Conservation (phyloP, 2,329 filamentous ascomycete genomes). For the Zymoseptoria pseudotritici region DNA sequence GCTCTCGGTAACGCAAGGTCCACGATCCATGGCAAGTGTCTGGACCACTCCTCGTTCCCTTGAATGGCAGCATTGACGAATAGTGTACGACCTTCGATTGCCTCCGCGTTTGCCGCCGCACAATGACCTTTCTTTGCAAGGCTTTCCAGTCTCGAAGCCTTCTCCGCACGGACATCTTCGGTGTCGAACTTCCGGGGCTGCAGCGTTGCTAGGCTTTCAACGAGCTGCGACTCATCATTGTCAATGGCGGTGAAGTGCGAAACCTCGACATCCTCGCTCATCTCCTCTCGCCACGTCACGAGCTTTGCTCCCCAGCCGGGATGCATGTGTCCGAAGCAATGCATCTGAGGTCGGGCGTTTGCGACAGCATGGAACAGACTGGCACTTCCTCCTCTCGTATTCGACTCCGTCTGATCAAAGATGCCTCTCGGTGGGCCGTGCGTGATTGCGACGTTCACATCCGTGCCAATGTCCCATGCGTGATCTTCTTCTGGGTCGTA, state of each 20-base stretch:
- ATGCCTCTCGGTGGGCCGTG: conserved; percentile 51
- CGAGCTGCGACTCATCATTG: conserved; percentile 31
- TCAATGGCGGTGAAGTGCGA: conserved; percentile 44
- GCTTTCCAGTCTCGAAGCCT: conserved; percentile 13
- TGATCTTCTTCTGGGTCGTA: conserved; percentile 45
- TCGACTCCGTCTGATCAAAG: conserved; percentile 37
- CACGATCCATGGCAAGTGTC: conserved; percentile 49
- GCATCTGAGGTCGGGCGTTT: conserved; percentile 46
- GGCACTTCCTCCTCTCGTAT: conserved; percentile 46
- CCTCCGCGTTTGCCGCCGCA: conserved; percentile 15
- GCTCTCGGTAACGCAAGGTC: conserved; percentile 38
- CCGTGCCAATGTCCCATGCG: conserved; percentile 24
- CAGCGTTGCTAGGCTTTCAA: conserved; percentile 31
- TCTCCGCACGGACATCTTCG: conserved; percentile 16
- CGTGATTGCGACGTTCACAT: conserved; percentile 52
- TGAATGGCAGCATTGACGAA: conserved; percentile 56
- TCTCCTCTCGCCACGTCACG: conserved; percentile 33
- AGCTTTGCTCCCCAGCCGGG: conserved; percentile 44
- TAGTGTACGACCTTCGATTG: conserved; percentile 42
- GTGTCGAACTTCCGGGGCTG: conserved; percentile 9
- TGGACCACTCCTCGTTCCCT: conserved; percentile 33
- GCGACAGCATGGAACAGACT: conserved; percentile 46
- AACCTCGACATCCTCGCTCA: conserved; percentile 7
- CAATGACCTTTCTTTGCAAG: conserved; percentile 25
- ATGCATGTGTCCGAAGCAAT: conserved; percentile 59